Evolutionary conservation across 2,329 filamentous ascomycete genomes (phyloP), one percentile per base, ranked within the genome.

Genomic region (Ophiostoma piceae): DNA sequence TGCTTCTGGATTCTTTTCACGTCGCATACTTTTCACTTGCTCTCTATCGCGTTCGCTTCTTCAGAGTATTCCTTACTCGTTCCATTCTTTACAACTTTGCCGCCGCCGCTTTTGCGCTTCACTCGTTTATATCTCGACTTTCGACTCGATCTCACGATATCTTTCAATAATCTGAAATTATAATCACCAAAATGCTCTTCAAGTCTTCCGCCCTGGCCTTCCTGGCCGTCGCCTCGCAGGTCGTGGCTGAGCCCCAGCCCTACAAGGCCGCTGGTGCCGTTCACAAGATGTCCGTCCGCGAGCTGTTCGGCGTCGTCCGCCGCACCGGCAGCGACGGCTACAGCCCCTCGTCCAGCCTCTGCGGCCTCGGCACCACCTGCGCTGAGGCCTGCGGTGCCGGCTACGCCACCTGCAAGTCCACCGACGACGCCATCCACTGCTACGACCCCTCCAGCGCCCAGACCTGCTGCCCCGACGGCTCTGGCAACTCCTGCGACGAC

Each of bases 401-500:
- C 57, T 85, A 80, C 75, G 77, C 79, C 70, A 78, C 82, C 72
- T 88, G 85, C 78, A 73, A 81, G 39, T 84, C 84, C 32, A 77
- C 76, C 67, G 84, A 85, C 73, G 78, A 77, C 54, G 74, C 81
- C 69, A 80, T 84, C 67, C 86, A 88, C 80, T 90, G 87, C 80
- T 89, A 80, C 79, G 83, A 88, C 78, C 80, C 82, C 14, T 72
- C 74, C 19, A 79, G 78, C 39, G 80, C 81, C 71, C 83, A 88
- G 79, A 79, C 78, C 57, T 89, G 87, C 83, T 89, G 87, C 76
- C 80, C 82, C 60, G 82, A 85, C 74, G 80, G 80, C 74, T 81
- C 80, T 73, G 87, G 87, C 79, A 85, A 87, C 78, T 85, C 87
- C 41, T 90, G 87, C 77, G 83, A 86, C 41, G 77, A 79, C 19